Evolutionary conservation across 2,329 filamentous ascomycete genomes (phyloP), one percentile per base, ranked within the genome.

Genomic region (Diplocarpon mali): DNA sequence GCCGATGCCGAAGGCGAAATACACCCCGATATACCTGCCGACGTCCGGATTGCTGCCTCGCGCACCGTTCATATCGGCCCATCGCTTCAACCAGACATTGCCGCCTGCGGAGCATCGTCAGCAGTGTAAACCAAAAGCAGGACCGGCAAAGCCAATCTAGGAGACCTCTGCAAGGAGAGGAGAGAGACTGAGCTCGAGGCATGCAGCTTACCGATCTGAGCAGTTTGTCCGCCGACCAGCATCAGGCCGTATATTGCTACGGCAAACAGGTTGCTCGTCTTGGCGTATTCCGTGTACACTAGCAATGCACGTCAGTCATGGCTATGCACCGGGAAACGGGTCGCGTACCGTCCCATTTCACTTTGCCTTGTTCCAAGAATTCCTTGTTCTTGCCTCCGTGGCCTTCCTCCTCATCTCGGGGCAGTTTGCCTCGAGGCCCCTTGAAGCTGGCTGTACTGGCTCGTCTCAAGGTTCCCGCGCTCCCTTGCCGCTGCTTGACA

Each of bases 261-360:
- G 11, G 92, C 93, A 45, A 76, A 69, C 13, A 95, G 65, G 62
- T 96, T 95, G 69, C 86, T 95, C 47, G 87, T 87, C 67, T 87
- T 95, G 45, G 92, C 93, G 59, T 98, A 98, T 65, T 95, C 89
- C 14, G 72, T 70, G 61, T 98, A 98, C 24, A 98, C 90, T 58
- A 49, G 40, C 57, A 45, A 29, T 50, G 20, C 5, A 34, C 8
- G 46, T 59, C 38, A 58, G 55, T 43, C 38, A 53, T 43, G 31
- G 36, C 44, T 44, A 44, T 6, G 34, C 35, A 34, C 36, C 31
- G 32, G 41, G 35, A 31, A 41, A 34, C 15, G 38, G 43, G 30
- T 12, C 15, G 55, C 65, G 37, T 60, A 69, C 67, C 65, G 53
- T 80, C 76, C 89, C 92, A 96, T 65, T 95, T 96, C 56, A 98